Base-by-base conservation (phyloP, 2,329 filamentous ascomycete genomes). In the Penicillium brasilianum region DNA sequence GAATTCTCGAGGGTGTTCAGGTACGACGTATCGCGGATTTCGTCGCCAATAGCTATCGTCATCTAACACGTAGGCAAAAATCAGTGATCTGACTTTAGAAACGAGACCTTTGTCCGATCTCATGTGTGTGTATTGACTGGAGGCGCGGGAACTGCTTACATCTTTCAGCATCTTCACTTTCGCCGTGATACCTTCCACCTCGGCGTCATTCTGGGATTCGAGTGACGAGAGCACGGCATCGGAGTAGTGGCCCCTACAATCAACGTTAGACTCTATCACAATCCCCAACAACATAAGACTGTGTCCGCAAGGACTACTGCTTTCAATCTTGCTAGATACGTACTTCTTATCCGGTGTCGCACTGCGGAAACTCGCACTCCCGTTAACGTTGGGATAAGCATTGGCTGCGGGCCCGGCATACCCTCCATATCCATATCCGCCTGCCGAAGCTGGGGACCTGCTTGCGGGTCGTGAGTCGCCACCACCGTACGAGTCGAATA, bases 1-100 rank as follows among this genome's bases (percentile, higher is more conserved):
- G 88, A 86, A 73, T 97, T 92, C 77, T 98, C 98, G 89, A 99
- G 97, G 71, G 97, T 92, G 2, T 93, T 91, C 4, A 98, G 84
- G 1, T 91, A 89, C 2, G 92, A 91, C 14, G 91, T 95, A 65
- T 96, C 91, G 69, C 94, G 87, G 72, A 98, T 98, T 79, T 98
- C 95, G 73, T 96, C 92, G 66, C 95, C 95, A 68, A 99, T 99
- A 5, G 93, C 92, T 39, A 92, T 81, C 0, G 93, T 97, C 81
- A 99, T 90, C 91, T 95, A 41, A 49, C 20, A 36, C 67, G 0
- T 4, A 9, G 14, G 46, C n/a, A n/a, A 57, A 60, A 60, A 32
- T 66, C 7, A 64, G 59, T 20, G 3, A 14, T 16, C 32, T 43
- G 43, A 18, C 6, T 18, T 22, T 52, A 61, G 22, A 39, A 32